phyloP scores from a whole-genome alignment of 306 rosid genomes.

The Vigna hirtella region DNA sequence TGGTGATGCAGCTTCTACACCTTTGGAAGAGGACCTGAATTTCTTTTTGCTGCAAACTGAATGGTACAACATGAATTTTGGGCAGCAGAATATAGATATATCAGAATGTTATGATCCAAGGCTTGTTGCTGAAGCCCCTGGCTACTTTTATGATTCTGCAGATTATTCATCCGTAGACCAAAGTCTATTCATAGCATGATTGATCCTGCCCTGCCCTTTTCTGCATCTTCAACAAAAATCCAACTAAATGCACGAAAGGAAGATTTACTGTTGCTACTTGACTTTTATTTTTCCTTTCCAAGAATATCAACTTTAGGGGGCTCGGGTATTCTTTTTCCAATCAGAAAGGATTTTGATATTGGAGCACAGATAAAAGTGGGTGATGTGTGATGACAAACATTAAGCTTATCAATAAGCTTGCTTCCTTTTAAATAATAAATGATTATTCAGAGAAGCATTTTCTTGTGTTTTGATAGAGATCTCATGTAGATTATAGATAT shows the following conservation, averaged over 20 bases:
- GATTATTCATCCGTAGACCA: constrained; percentile 66
- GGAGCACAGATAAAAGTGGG: constrained; percentile 53
- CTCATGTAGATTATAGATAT: too few relatives aligned
- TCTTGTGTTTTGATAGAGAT: constrained; percentile 44
- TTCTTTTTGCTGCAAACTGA: constrained; percentile 54
- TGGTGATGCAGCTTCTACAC: constrained; percentile 51
- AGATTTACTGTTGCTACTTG: constrained; percentile 39
- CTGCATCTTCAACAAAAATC: constrained; percentile 39
- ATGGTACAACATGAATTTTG: constrained; percentile 53
- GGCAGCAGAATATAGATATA: constrained; percentile 54
- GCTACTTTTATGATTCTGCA: constrained; percentile 56
- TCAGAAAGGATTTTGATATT: constrained; percentile 53
- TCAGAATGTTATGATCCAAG: constrained; percentile 61
- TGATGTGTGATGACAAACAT: constrained; percentile 50
- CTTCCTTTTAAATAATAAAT: constrained; percentile 39
- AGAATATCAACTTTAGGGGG: constrained; percentile 43
- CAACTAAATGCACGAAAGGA: constrained; percentile 33
- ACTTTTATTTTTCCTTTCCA: constrained; percentile 14
- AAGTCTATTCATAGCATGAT: constrained; percentile 67
- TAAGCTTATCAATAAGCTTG: constrained; percentile 54
- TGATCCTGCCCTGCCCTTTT: constrained; percentile 26
- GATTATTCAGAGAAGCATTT: constrained; percentile 66
- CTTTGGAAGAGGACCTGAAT: constrained; percentile 64
- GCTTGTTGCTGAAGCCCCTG: constrained; percentile 55
- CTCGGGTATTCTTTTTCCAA: constrained; percentile 50